A percentile compares a stretch with the other conserved stretches of the same genome.
These are phyloP conservation scores for Starmerella apicola DNA, from an alignment of 805 yeast species.

Conservation along the genomic window DNA sequence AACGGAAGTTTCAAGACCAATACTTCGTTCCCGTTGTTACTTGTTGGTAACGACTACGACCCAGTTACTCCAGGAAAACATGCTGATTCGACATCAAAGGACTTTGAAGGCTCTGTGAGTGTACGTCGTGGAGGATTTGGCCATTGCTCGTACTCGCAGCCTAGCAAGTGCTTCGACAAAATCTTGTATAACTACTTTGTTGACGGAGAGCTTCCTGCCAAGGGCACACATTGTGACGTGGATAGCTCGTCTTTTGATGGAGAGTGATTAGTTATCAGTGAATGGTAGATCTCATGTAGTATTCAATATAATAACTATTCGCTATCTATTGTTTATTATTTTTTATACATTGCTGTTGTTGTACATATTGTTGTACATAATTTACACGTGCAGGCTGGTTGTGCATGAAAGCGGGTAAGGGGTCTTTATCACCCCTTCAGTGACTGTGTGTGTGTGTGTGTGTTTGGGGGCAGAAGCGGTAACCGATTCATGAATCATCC, in stretches of 20 bases:
- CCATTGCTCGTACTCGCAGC: constrained; percentile 20
- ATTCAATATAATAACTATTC: too few species aligned
- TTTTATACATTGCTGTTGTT: too few species aligned
- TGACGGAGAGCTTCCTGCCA: constrained; percentile 14
- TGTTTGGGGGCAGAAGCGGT: too few species aligned
- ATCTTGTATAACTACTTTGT: constrained; percentile 12
- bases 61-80: constrained; percentile 20
- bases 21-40: constrained; percentile 13
- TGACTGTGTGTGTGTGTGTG: too few species aligned
- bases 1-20: constrained; percentile 2
- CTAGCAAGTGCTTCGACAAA: constrained; percentile 16
- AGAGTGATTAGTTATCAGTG: too few species aligned
- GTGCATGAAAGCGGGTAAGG: too few species aligned
- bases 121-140: constrained; percentile 19
- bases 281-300: too few species aligned
- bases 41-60: constrained; percentile 19
- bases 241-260: constrained; percentile 3
- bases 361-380: too few species aligned
- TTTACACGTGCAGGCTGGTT: too few species aligned
- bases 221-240: constrained; percentile 11
- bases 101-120: constrained; percentile 14
- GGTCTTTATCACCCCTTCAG: too few species aligned
- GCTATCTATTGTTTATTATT: too few species aligned
- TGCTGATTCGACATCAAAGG: constrained; percentile 14
- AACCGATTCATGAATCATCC: too few species aligned